Percentiles rank a stretch among this genome's conserved stretches.
These are phyloP conservation scores for Circinella minor DNA, from an alignment of 371 early-diverging fungal species.

Conservation along the genomic window DNA sequence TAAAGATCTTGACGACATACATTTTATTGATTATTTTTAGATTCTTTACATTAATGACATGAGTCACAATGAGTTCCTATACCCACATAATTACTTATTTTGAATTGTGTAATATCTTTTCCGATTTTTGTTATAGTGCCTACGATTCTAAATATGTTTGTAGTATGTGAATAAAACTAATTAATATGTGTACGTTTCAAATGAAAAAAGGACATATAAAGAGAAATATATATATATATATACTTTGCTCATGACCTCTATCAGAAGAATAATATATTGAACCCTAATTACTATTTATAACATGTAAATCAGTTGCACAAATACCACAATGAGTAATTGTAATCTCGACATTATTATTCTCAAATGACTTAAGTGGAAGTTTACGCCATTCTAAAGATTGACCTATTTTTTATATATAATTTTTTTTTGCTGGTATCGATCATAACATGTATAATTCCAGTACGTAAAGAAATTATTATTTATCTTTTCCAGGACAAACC, in stretches of 20 bases:
- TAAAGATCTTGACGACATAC: slow-evolving; percentile 21
- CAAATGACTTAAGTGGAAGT: slow-evolving; percentile 34
- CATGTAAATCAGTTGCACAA: slow-evolving; percentile 55
- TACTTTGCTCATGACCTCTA: slow-evolving; percentile 58
- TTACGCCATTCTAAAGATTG: slow-evolving; percentile 23
- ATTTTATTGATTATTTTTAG: slow-evolving; percentile 27
- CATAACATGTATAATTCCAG: no score
- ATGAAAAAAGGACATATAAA: no score
- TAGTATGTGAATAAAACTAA: no score
- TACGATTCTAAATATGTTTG: slow-evolving; percentile 51
- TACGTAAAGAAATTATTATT: no score
- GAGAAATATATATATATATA: no score
- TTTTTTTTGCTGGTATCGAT: no score
- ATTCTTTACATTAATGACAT: slow-evolving; percentile 39
- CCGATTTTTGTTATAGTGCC: slow-evolving; percentile 61
- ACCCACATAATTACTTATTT: slow-evolving; percentile 74
- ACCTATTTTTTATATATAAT: slow-evolving; percentile 4
- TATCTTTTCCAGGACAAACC: no score
- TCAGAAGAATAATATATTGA: slow-evolving; percentile 62
- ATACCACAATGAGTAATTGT: slow-evolving; percentile 62
- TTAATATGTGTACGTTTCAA: no score
- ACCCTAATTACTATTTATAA: slow-evolving; percentile 67
- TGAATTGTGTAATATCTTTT: slow-evolving; percentile 47
- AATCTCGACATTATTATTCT: slow-evolving; percentile 60
- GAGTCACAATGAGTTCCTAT: slow-evolving; percentile 65